phyloP scores from a whole-genome alignment of 75 land plant genomes.

The Adiantum capillusveneris region DNA sequence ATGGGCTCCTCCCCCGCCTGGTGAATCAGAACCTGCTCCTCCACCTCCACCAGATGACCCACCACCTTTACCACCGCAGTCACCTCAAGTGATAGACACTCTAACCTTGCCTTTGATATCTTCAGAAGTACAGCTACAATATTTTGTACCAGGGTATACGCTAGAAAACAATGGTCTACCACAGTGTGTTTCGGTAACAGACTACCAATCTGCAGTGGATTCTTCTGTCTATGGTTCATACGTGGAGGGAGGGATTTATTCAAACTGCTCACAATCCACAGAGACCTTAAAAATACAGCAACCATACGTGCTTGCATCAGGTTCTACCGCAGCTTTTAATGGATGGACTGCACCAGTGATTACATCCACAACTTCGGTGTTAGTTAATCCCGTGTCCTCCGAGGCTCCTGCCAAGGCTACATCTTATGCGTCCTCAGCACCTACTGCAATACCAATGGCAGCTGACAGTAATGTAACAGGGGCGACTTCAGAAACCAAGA shows the following conservation, averaged over 20 bases:
- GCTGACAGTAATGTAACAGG: conserved; percentile 15
- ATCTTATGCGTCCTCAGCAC: conserved; percentile 1
- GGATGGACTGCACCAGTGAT: not conserved
- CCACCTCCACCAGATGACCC: conserved; percentile 67
- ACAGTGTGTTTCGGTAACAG: not conserved
- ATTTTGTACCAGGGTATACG: not conserved
- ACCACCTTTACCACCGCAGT: conserved; percentile 24
- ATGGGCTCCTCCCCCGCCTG: conserved; percentile 94
- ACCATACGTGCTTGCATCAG: not conserved
- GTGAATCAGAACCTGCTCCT: conserved; percentile 58
- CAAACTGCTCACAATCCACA: not conserved
- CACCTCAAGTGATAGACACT: not conserved
- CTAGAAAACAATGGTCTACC: not conserved
- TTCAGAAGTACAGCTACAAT: conserved; percentile 7
- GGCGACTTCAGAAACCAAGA: conserved; percentile 12
- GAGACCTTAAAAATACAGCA: not conserved
- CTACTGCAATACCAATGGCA: conserved; percentile 4
- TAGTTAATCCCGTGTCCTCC: not conserved
- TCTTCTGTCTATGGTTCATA: conserved; percentile 1
- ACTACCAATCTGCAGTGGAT: not conserved
- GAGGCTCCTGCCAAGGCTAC: not conserved
- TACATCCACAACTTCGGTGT: not conserved
- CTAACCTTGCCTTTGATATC: conserved; percentile 14
- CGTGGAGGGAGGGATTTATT: not conserved
- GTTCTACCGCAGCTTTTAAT: not conserved